Evolutionary conservation across 2,329 filamentous ascomycete genomes (phyloP).

Genomic region (Ophiostoma sp.): DNA sequence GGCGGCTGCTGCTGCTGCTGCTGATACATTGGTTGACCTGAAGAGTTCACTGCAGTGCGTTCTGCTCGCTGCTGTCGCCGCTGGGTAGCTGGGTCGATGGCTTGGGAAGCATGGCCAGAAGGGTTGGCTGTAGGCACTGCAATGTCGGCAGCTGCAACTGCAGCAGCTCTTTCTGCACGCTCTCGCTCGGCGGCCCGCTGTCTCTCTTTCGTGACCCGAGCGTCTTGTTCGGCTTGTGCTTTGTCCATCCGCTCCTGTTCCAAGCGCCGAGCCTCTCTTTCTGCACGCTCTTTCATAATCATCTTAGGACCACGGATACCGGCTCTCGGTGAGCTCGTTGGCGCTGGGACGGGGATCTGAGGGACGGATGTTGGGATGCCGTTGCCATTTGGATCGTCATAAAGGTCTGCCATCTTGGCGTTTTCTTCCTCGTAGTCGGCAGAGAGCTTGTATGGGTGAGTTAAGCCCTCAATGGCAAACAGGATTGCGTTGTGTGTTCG

Average conservation of each 20-base stretch:
- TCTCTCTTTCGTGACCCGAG: conserved; percentile 50
- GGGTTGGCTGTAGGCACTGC: conserved; percentile 30
- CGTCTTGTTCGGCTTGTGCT: conserved; percentile 54
- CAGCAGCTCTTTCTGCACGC: conserved; percentile 52
- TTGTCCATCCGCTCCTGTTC: conserved; percentile 60
- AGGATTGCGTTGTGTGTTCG: conserved; percentile 86
- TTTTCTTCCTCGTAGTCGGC: conserved; percentile 80
- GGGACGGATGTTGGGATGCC: conserved; percentile 42
- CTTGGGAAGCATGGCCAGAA: background rate
- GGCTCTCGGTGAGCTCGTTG: conserved; percentile 49
- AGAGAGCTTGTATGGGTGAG: conserved; percentile 76
- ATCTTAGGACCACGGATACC: conserved; percentile 79
- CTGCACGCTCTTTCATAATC: conserved; percentile 82
- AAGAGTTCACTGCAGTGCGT: conserved; percentile 24
- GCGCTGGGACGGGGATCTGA: conserved; percentile 44
- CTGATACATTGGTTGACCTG: conserved; percentile 18
- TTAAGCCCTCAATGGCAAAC: conserved; percentile 83
- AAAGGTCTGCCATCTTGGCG: conserved; percentile 83
- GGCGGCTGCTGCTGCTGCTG: conserved; percentile 20
- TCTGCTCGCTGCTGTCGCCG: conserved; percentile 36
- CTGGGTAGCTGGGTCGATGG: conserved; percentile 33
- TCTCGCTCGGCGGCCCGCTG: conserved; percentile 27
- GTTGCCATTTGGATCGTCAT: conserved; percentile 44
- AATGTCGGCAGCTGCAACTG: conserved; percentile 31
- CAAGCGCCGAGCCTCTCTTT: conserved; percentile 66